Conservation (phyloP, 2,329 filamentous ascomycete genomes). For the Rutstroemia sp. region DNA sequence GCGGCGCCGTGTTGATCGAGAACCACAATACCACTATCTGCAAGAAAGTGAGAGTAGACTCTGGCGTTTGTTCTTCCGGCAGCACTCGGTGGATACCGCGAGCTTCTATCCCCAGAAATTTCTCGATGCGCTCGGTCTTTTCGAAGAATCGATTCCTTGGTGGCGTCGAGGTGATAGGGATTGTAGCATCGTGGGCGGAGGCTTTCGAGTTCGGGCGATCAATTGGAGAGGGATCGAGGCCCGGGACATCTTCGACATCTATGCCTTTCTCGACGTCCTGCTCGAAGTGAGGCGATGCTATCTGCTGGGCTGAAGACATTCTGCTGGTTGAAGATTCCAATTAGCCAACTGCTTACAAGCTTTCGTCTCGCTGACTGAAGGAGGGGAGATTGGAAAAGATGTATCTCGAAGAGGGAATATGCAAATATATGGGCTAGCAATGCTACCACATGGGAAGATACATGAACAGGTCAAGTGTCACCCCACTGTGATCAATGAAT, state of each 20-base stretch:
- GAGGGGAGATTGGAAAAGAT: not conserved
- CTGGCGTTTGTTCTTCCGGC: conserved; percentile 42
- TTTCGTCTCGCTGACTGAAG: not conserved
- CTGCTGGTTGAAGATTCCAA: not conserved
- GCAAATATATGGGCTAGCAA: no score
- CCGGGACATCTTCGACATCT: not conserved
- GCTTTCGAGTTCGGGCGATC: not conserved
- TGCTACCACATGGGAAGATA: not conserved
- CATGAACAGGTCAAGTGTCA: not conserved
- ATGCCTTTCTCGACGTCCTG: conserved; percentile 5
- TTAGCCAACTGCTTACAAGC: not conserved
- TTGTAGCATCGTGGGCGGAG: not conserved
- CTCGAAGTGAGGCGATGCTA: not conserved
- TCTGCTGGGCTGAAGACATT: not conserved
- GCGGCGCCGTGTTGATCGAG: conserved; percentile 53
- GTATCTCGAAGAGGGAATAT: not conserved
- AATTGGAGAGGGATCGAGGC: not conserved
- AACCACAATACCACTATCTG: conserved; percentile 47
- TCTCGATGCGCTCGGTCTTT: conserved; percentile 15
- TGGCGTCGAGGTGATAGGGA: not conserved
- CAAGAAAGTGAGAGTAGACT: conserved; percentile 21
- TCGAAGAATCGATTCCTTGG: not conserved
- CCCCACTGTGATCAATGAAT: no score
- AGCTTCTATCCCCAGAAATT: conserved; percentile 35
- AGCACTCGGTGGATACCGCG: conserved; percentile 53